These are phyloP conservation scores for Cynanchum wilfordii DNA, from an alignment of 257 asterid species.

Conservation along the genomic window DNA sequence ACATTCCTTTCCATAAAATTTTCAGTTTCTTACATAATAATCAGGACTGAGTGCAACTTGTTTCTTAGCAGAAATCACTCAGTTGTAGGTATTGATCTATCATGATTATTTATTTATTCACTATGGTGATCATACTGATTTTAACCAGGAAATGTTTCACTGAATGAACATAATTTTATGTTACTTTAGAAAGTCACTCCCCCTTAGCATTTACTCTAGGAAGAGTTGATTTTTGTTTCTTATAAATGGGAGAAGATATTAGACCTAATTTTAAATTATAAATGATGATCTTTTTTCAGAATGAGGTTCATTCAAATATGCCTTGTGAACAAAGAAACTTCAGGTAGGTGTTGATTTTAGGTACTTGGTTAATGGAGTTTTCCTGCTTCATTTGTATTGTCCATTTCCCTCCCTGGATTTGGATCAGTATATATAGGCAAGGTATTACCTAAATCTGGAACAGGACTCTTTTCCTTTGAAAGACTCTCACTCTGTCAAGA, in stretches of 20 bases:
- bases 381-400: constrained; percentile 1
- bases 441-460: background rate
- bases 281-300: background rate
- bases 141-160: background rate
- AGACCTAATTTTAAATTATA: background rate
- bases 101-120: background rate
- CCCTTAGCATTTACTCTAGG: background rate
- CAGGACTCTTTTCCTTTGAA: background rate
- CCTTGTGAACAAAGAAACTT: background rate
- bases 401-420: background rate
- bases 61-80: background rate
- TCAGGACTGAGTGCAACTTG: background rate
- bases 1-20: background rate
- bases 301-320: background rate
- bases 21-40: background rate
- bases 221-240: background rate
- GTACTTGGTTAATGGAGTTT: background rate
- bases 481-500: background rate
- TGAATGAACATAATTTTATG: background rate
- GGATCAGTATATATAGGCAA: background rate
- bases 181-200: background rate
- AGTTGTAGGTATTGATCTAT: background rate
- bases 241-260: background rate
- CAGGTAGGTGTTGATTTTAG: background rate
- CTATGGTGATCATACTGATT: background rate